A percentile compares a stretch with the other conserved stretches of the same genome.
These are phyloP conservation scores for Globisporangium lucens DNA, from an alignment of 352 stramenopile species.

Conservation along the genomic window DNA sequence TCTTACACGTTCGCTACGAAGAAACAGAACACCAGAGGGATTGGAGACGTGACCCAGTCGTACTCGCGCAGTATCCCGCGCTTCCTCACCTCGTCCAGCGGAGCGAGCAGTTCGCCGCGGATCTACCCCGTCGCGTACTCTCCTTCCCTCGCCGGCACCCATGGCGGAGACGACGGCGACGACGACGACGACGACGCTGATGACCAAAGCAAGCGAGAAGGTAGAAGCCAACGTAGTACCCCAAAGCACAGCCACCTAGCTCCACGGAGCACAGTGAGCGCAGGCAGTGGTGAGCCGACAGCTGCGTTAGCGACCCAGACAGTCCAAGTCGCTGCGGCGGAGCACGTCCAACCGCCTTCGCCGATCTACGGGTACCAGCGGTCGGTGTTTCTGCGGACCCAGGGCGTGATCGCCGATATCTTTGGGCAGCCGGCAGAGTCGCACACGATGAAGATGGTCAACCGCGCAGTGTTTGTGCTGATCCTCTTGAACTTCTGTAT, in stretches of 20 bases:
- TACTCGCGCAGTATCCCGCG: conserved; percentile 5
- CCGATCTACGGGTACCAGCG: conserved; percentile 7
- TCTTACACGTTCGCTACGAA: background rate
- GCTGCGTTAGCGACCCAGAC: conserved; percentile 12
- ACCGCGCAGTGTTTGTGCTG: conserved; percentile 44
- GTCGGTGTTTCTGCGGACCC: conserved; percentile 26
- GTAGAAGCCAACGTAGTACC: too few relatives aligned
- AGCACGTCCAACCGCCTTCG: background rate
- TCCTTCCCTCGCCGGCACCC: background rate
- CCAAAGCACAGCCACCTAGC: background rate
- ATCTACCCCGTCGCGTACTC: conserved; percentile 3
- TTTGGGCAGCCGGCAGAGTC: conserved; percentile 41
- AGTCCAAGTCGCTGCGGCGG: conserved; percentile 11
- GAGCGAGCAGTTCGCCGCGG: conserved; percentile 1
- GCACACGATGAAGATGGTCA: conserved; percentile 29
- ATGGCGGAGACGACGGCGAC: background rate
- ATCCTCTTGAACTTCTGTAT: conserved; percentile 48
- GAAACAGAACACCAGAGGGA: background rate
- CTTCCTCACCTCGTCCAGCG: background rate
- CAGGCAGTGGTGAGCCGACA: background rate
- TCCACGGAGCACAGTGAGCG: background rate
- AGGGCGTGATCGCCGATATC: conserved; percentile 35
- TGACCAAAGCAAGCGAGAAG: background rate
- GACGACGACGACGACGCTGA: conserved; percentile 6
- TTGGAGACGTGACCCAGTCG: background rate